phyloP scores from a whole-genome alignment of 805 yeast species.

The Wickerhamomyces bovis region DNA sequence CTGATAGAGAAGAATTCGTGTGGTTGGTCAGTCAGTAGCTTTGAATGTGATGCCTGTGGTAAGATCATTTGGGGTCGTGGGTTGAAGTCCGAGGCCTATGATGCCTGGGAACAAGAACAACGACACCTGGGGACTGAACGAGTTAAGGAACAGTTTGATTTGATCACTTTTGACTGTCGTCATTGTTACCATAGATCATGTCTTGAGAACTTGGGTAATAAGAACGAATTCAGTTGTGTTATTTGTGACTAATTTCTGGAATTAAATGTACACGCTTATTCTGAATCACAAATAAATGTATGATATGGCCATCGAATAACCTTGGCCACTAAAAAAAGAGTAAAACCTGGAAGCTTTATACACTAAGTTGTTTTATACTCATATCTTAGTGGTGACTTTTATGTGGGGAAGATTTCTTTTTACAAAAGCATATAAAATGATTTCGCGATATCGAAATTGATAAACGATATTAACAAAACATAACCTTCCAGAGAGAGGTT shows the following conservation, averaged over 20 bases:
- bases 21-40: constrained; percentile 60
- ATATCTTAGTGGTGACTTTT: too few relatives aligned
- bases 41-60: constrained; percentile 74
- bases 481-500: too few relatives aligned
- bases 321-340: too few relatives aligned
- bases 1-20: constrained; percentile 36
- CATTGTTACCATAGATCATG: constrained; percentile 64
- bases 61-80: constrained; percentile 66
- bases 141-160: constrained; percentile 16
- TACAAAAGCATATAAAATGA: not conserved
- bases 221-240: constrained; percentile 29
- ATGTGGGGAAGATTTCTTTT: not conserved
- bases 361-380: too few relatives aligned
- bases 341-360: too few relatives aligned
- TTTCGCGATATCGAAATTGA: not conserved
- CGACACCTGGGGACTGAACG: constrained; percentile 12
- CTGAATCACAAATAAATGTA: not conserved
- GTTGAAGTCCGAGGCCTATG: constrained; percentile 41
- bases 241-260: constrained; percentile 27
- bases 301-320: too few relatives aligned
- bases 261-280: not conserved
- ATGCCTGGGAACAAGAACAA: constrained; percentile 49
- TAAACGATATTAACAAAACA: not conserved
- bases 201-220: constrained; percentile 40
- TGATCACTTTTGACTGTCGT: constrained; percentile 55